A percentile compares a stretch with the other conserved stretches of the same genome.
phyloP scores from a whole-genome alignment of 257 asterid species.

The Penstemon barbatus region DNA sequence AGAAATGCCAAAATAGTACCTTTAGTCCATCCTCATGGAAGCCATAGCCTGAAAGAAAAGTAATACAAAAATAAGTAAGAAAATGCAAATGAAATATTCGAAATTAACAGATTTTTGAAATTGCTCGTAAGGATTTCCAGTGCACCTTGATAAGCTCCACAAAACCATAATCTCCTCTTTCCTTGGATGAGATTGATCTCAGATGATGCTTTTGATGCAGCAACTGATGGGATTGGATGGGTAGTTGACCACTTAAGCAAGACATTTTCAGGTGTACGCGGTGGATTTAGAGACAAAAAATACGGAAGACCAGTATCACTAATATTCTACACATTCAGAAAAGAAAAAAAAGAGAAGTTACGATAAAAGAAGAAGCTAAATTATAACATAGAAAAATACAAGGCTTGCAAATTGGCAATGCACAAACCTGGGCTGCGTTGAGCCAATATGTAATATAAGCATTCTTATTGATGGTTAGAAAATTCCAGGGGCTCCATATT shows the following conservation, averaged over 20 bases:
- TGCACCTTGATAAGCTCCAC: constrained; percentile 92
- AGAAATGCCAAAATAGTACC: constrained; percentile 35
- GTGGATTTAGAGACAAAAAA: constrained; percentile 85
- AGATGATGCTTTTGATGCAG: constrained; percentile 78
- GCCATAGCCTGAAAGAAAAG: constrained; percentile 58
- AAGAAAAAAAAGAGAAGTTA: neutral
- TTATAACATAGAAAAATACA: neutral
- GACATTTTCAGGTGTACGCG: constrained; percentile 56
- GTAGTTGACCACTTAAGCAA: constrained; percentile 84
- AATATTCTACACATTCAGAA: constrained; percentile 49
- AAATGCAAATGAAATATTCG: constrained; percentile 7
- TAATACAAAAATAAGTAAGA: neutral
- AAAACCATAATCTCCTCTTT: constrained; percentile 85
- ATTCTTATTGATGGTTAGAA: constrained; percentile 48
- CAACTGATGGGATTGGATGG: constrained; percentile 93
- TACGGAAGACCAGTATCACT: constrained; percentile 57
- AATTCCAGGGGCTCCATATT: constrained; percentile 83
- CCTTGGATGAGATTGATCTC: constrained; percentile 78
- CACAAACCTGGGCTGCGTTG: constrained; percentile 60
- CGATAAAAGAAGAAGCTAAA: neutral
- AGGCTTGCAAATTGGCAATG: neutral
- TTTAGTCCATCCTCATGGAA: constrained; percentile 79
- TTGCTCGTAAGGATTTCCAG: neutral
- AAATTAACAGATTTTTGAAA: too few relatives aligned
- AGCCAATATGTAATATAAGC: constrained; percentile 78